Evolutionary conservation across 208 protist genomes (phyloP), one percentile per base, ranked within the genome.

Genomic region (Acanthamoeba royreba): DNA sequence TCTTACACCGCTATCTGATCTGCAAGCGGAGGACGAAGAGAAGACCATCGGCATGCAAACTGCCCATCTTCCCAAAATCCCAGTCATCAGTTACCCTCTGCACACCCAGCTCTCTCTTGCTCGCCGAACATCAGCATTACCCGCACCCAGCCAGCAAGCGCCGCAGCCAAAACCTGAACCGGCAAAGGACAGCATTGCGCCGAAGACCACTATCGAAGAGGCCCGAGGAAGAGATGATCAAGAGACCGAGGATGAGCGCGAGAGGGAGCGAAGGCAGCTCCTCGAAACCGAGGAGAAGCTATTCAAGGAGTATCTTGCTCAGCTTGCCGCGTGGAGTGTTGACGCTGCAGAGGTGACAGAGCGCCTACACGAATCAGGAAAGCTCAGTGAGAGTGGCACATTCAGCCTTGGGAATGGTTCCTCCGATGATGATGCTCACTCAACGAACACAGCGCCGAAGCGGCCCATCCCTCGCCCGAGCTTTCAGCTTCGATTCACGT

Each of bases 1-100:
- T 55, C 35, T 87, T 17, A 58, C 79, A 31, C 79, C 79, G 46
- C 42, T 55, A 15, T 87, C 79, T n/a, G 49, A 52, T 22, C 40
- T 85, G 43, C 79, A 87, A 38, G 49, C 49, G 1, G 79, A 87
- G 15, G 79, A 87, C 31, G 79, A 87, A 38, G 79, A 87, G 33
- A 87, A 58, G 43, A 87, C 79, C 43, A 87, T 87, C 25, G 79
- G 79, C 11, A 87, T 87, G 43, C 49, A 52, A 25, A 87, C 79
- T n/a, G n/a, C 79, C 13, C 79, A 87, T n/a, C 79, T 87, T 19
- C 49, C 79, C 43, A 87, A 87, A 38, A 87, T 87, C 33, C 79
- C 79, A 15, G 43, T 87, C 28, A 4, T 87, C 13, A 55, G 17
- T 38, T 58, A 87, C 33, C 49, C 79, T 5, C 79, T 87, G 9